Conservation (phyloP, 768 basidiomycete species). For the Grammothele lineata region DNA sequence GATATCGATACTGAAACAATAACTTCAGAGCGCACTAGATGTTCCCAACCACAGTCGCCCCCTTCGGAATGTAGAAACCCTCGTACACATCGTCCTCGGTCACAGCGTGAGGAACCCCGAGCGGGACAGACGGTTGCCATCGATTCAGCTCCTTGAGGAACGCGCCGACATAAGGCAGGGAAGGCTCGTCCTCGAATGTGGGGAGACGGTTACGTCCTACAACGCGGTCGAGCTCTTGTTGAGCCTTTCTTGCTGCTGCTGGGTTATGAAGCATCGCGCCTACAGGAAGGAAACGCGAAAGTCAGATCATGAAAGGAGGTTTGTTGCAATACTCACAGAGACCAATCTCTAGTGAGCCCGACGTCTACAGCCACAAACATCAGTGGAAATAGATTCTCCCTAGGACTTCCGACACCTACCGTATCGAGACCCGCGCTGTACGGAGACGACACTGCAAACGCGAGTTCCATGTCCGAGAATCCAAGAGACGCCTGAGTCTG, state of each 20-base stretch:
- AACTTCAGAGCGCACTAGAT: conserved; percentile 17
- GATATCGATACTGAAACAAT: not conserved
- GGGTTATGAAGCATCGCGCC: conserved; percentile 23
- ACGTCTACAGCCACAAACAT: not conserved
- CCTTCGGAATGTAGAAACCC: conserved; percentile 22
- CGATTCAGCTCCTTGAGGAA: conserved; percentile 24
- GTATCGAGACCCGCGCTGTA: not conserved
- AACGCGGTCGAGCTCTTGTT: conserved; percentile 25
- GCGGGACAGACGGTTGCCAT: conserved; percentile 31
- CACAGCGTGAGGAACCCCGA: conserved; percentile 19
- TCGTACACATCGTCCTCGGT: conserved; percentile 21
- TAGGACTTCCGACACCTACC: not conserved
- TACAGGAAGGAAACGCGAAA: too few species aligned
- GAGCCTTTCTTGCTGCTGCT: conserved; percentile 18
- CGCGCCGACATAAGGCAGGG: conserved; percentile 20
- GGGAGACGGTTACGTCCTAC: conserved; percentile 21
- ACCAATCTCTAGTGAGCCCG: not conserved
- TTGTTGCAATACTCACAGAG: not conserved
- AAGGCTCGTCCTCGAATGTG: conserved; percentile 10
- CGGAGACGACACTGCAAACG: not conserved
- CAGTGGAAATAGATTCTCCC: not conserved
- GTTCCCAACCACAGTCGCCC: conserved; percentile 22
- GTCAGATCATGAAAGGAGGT: not conserved
- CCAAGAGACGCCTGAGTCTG: not conserved
- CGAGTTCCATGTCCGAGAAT: not conserved